Evolutionary conservation across 306 rosid genomes (phyloP), one percentile per base, ranked within the genome.

Genomic region (Pyrus betulifolia): DNA sequence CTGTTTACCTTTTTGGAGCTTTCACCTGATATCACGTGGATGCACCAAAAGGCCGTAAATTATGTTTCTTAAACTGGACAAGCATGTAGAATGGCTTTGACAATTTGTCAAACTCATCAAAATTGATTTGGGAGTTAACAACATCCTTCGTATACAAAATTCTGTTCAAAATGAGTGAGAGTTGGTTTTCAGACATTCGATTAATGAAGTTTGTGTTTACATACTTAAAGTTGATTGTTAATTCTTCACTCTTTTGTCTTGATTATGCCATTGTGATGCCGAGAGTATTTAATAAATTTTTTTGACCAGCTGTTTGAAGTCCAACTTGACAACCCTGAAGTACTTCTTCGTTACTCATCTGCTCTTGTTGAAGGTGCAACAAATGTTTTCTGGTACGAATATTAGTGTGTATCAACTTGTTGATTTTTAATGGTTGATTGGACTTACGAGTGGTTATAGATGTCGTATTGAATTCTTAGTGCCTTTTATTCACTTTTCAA

Each of bases 311-410:
- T 95, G 77, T 95, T 95, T 91, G 97, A 95, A 89, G 92, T 78
- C 67, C 90, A 95, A 72, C 83, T 92, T 71, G 93, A 88, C 78
- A 87, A 87, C 67, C 86, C 92, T 40, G 99, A 95, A 72, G 97
- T 92, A 72, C 98, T 92, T 65, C 98, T 95, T 66, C 97, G 98
- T 49, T 91, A 90, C 84, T 92, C 99, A 71, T 91, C 96, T 80
- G 99, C 99, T 79, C 90, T 95, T 86, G 96, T 91, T 86, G 91
- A 95, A 91, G 99, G 99, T 75, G 97, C 96, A 80, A 87, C 97
- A 71, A 86, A 92, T 84, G 88, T 90, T 82, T 95, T 92, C 92
- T 95, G 99, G 99, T 95, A 92, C 21, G 92, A 77, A 51, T 76
- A 44, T 79, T 72, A 52, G 52, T 60, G 27, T 42, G 45, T 73